Evolutionary conservation across 1,139 yeast genomes (phyloP), one percentile per base, ranked within the genome.

Genomic region (Waltiozyma sp.): DNA sequence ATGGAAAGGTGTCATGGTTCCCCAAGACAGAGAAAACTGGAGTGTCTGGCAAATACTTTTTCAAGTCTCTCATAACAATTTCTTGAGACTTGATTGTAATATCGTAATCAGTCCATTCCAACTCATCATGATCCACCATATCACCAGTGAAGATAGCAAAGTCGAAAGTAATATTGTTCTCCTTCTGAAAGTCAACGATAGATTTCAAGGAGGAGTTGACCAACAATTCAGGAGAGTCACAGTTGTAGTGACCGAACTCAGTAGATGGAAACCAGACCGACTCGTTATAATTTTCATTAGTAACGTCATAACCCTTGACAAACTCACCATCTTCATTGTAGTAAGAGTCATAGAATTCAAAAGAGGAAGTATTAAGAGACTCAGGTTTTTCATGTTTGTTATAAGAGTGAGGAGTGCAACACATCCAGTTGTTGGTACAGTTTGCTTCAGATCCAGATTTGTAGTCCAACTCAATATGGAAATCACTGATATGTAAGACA

Each of bases 1-100:
- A 80, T 15, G 88, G 88, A 66, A 73, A 80, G 18, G 81, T 74
- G 54, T 81, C 88, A 58, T 81, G 88, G 59, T 80, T 80, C 16
- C 89, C 88, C 52, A 81, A 63, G 28, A 75, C 76, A 11, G 86
- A 72, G 54, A 65, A 79, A n/a, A 81, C 74, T 3, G 86, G 81
- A 16, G 76, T 60, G 43, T 72, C 65, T 13, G 69, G 65, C 49
- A 81, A 68, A 56, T 66, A 71, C 41, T 68, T 62, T 56, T 80
- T 80, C 66, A 80, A 66, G 45, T 77, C 71, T 46, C 69, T 60
- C 58, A 77, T 69, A 1, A 75, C 60, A 36, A 62, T 60, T 41
- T 68, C 66, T 59, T 81, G 87, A 16, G 79, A 78, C 43, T 64
- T 62, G 45, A 74, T 61, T 33, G 80, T 73, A 49, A 67, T 65